A percentile compares a stretch with the other conserved stretches of the same genome.
Evolutionary conservation across 148 eudicot genomes (phyloP).

Genomic region (Gaultheria prostrata): DNA sequence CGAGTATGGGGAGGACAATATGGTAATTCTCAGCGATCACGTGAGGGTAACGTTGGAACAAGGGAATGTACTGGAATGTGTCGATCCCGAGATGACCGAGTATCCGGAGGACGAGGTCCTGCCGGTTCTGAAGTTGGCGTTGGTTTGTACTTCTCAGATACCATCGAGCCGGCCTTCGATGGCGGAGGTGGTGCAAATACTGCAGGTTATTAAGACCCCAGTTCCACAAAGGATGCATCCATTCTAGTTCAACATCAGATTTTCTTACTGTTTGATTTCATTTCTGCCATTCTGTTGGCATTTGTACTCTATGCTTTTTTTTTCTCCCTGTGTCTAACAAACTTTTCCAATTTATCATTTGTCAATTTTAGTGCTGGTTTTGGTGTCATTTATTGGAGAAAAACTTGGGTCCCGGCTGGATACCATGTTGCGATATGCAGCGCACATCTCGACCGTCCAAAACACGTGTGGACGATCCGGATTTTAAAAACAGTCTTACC

Average conservation of each 20-base stretch:
- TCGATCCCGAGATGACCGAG: conserved; percentile 64
- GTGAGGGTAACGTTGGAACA: conserved; percentile 72
- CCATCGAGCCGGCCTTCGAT: conserved; percentile 98
- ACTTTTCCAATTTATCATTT: background rate
- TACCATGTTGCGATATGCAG: too few species aligned
- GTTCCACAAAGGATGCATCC: conserved; percentile 54
- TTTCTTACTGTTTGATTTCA: background rate
- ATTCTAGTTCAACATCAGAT: conserved; percentile 17
- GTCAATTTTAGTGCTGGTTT: background rate
- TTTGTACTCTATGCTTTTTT: background rate
- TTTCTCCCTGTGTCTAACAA: background rate
- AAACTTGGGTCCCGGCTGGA: too few species aligned
- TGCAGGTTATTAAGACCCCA: conserved; percentile 90
- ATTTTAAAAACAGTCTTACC: too few species aligned
- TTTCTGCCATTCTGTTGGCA: background rate
- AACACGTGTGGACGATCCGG: too few species aligned
- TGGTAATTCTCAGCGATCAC: conserved; percentile 65
- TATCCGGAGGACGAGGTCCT: conserved; percentile 86
- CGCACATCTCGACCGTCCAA: too few species aligned
- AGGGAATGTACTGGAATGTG: conserved; percentile 74
- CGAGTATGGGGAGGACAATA: conserved; percentile 87
- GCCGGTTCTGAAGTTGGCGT: conserved; percentile 80
- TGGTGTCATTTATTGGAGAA: background rate
- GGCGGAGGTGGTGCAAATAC: conserved; percentile 90
- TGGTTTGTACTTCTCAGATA: conserved; percentile 89